Percentiles rank a stretch among this genome's conserved stretches.
These are phyloP conservation scores for Candida sanyaensis DNA, from an alignment of 1,139 yeast genomes.

Conservation along the genomic window DNA sequence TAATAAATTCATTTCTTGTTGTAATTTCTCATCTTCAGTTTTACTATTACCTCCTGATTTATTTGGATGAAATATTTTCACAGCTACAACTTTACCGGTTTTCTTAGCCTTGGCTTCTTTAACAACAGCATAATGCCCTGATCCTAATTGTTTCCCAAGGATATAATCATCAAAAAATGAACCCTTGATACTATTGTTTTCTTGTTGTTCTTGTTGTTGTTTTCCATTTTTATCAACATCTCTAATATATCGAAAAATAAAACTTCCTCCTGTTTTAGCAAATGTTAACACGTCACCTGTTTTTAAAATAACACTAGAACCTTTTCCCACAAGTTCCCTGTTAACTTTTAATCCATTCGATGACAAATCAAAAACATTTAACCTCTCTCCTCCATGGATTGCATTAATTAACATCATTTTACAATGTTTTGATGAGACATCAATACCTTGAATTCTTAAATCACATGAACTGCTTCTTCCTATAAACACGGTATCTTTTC, in stretches of 20 bases:
- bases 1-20: conserved; percentile 68
- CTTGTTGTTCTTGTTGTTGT: conserved; percentile 4
- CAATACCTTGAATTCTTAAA: conserved; percentile 53
- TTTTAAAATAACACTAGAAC: conserved; percentile 48
- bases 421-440: conserved; percentile 71
- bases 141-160: conserved; percentile 62
- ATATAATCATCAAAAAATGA: conserved; percentile 64
- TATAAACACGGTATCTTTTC: conserved; percentile 36
- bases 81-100: conserved; percentile 66
- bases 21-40: conserved; percentile 54
- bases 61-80: conserved; percentile 75
- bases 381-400: conserved; percentile 34
- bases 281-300: conserved; percentile 67
- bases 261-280: conserved; percentile 60
- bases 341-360: conserved; percentile 71
- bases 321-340: conserved; percentile 53
- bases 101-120: conserved; percentile 62
- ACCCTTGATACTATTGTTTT: conserved; percentile 15
- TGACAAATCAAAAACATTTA: conserved; percentile 59
- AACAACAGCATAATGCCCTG: conserved; percentile 80
- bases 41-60: conserved; percentile 25
- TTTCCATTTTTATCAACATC: conserved; percentile 20
- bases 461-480: conserved; percentile 72
- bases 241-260: conserved; percentile 51
- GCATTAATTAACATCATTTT: conserved; percentile 39